phyloP scores from a whole-genome alignment of 2,329 filamentous ascomycete species.

The Sporothrix variecibatus region DNA sequence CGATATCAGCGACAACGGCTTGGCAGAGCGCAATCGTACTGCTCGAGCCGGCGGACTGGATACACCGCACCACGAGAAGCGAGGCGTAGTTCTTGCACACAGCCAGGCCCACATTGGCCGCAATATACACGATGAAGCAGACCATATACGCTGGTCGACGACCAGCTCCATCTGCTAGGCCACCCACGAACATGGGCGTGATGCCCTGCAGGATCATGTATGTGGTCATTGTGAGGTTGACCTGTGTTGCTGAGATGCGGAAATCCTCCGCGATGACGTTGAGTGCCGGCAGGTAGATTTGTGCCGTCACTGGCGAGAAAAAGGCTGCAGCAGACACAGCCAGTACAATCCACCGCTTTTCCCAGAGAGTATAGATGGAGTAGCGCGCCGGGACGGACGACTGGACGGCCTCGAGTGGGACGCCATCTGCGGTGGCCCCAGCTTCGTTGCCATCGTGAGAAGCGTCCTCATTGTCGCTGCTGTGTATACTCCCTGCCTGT shows the following conservation, averaged over 20 bases:
- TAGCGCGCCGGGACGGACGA: conserved; percentile 35
- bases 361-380: conserved; percentile 42
- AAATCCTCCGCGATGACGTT: conserved; percentile 49
- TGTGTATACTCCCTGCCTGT: background rate
- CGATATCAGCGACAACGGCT: conserved; percentile 64
- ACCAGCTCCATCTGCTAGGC: conserved; percentile 55
- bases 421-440: background rate
- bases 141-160: conserved; percentile 55
- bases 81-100: conserved; percentile 52
- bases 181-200: conserved; percentile 57
- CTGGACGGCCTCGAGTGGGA: background rate
- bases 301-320: conserved; percentile 49
- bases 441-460: background rate
- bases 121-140: conserved; percentile 55
- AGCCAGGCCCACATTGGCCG: conserved; percentile 56
- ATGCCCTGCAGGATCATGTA: conserved; percentile 64
- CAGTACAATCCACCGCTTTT: conserved; percentile 45
- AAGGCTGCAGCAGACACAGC: conserved; percentile 43
- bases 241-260: conserved; percentile 42
- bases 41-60: conserved; percentile 61
- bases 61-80: conserved; percentile 54
- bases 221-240: conserved; percentile 56
- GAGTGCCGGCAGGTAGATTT: conserved; percentile 59
- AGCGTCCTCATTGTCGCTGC: background rate
- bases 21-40: conserved; percentile 59